Base-by-base conservation (phyloP, 805 yeast species). In the Suhomyces pyralidae region DNA sequence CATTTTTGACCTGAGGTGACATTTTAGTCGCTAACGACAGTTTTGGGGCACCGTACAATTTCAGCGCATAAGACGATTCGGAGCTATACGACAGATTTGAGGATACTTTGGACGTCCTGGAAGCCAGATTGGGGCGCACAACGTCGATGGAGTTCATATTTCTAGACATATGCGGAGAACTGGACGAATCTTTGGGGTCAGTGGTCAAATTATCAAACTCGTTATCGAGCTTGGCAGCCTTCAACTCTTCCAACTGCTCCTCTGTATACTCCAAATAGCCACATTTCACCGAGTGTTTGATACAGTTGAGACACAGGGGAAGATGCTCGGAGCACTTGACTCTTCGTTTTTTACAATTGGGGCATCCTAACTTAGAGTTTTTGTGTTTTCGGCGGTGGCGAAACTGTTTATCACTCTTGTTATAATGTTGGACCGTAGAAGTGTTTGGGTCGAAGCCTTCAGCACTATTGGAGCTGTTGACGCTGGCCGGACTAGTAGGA, bases 311-410 rank as follows among this genome's bases (percentile, higher is more conserved):
- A 52, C 79, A 74, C 46, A 63, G 61, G 1, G 79, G 79, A 24
- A 74, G 59, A 42, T 73, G 72, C 50, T 74, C 78, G 24, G 67
- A 58, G 52, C 84, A 80, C 61, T 80, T 80, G 55, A 80, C 82
- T 46, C 81, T 65, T 47, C 84, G 65, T 49, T 67, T 67, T 59
- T 79, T 79, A 63, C 83, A 80, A 30, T 78, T 77, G 19, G 74
- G 67, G 55, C 84, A 80, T 5, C 84, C 84, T 8, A 67, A 64
- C 50, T 75, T 64, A 46, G 67, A 63, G 57, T 64, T 64, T 48
- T 58, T 60, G 55, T 64, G 68, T 34, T 62, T 63, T 19, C 63
- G 56, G 26, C 68, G 57, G 36, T 53, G 54, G 20, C 47, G 32
- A 12, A 50, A 50, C 45, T 48, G 51, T 36, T 51, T 51, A 28